These are phyloP conservation scores for Leishmania tarentolae DNA, from an alignment of 208 protist species.

Conservation along the genomic window DNA sequence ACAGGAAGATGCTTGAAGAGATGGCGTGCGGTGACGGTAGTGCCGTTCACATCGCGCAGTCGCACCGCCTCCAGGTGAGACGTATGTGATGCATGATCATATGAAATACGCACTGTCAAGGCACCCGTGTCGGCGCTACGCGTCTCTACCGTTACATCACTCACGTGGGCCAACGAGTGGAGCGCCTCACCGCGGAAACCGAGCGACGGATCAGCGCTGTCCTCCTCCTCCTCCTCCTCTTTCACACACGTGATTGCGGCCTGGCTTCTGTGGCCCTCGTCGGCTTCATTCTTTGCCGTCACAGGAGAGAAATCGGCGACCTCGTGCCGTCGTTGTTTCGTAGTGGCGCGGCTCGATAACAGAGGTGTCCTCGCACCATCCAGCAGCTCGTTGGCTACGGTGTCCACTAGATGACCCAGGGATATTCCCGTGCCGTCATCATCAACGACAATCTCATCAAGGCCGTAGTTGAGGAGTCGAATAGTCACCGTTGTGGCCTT, in stretches of 20 bases:
- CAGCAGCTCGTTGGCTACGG: conserved; percentile 23
- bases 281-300: background rate
- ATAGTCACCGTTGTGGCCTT: conserved; percentile 61
- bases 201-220: conserved; percentile 41
- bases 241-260: background rate
- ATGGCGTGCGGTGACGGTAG: conserved; percentile 67
- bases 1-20: conserved; percentile 92
- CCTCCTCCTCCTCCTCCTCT: conserved; percentile 3
- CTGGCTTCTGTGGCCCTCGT: conserved; percentile 1
- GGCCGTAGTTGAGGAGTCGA: conserved; percentile 64
- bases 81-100: conserved; percentile 37
- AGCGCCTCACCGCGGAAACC: conserved; percentile 99
- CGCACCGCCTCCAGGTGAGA: conserved; percentile 19
- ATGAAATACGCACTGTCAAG: conserved; percentile 46
- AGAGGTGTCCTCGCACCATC: conserved; percentile 54
- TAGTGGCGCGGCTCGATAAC: conserved; percentile 61
- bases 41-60: conserved; percentile 57
- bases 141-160: conserved; percentile 75
- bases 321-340: conserved; percentile 40
- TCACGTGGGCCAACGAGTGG: conserved; percentile 88
- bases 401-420: conserved; percentile 42
- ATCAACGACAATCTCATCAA: conserved; percentile 75
- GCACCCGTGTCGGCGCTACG: conserved; percentile 44
- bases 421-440: conserved; percentile 85
- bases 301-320: background rate